phyloP scores from a whole-genome alignment of 352 stramenopile species.

The Phytophthora cajani region DNA sequence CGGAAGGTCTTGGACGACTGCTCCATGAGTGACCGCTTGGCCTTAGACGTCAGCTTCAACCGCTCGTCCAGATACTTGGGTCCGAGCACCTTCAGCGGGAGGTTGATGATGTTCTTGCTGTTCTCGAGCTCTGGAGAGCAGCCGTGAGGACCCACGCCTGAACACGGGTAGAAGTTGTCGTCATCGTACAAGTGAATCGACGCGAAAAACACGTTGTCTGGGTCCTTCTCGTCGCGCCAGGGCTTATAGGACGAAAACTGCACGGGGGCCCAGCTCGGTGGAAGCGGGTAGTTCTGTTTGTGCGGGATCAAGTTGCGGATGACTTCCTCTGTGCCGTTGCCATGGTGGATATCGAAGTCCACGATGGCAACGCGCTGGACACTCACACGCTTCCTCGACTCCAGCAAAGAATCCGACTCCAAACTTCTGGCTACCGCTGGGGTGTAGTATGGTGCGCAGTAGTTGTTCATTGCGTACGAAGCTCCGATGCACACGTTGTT shows the following conservation, averaged over 20 bases:
- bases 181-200: constrained; percentile 71
- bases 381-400: constrained; percentile 19
- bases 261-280: constrained; percentile 64
- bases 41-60: constrained; percentile 59
- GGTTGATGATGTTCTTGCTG: constrained; percentile 61
- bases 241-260: constrained; percentile 71
- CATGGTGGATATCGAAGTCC: constrained; percentile 78
- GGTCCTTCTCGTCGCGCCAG: constrained; percentile 68
- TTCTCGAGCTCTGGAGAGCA: constrained; percentile 56
- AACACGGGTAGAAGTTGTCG: constrained; percentile 74
- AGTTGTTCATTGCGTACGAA: constrained; percentile 62
- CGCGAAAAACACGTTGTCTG: constrained; percentile 72
- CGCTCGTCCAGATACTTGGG: constrained; percentile 67
- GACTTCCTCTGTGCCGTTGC: constrained; percentile 71
- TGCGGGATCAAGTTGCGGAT: constrained; percentile 68
- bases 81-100: constrained; percentile 56
- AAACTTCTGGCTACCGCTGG: constrained; percentile 1
- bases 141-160: constrained; percentile 51
- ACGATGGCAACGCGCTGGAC: constrained; percentile 65
- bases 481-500: constrained; percentile 78
- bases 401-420: constrained; percentile 1
- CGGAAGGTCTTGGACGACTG: constrained; percentile 56
- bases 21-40: constrained; percentile 59
- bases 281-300: constrained; percentile 70
- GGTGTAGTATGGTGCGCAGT: constrained; percentile 51